phyloP scores from a whole-genome alignment of 495 filamentous ascomycete genomes.

The Talaromyces thailandensis region DNA sequence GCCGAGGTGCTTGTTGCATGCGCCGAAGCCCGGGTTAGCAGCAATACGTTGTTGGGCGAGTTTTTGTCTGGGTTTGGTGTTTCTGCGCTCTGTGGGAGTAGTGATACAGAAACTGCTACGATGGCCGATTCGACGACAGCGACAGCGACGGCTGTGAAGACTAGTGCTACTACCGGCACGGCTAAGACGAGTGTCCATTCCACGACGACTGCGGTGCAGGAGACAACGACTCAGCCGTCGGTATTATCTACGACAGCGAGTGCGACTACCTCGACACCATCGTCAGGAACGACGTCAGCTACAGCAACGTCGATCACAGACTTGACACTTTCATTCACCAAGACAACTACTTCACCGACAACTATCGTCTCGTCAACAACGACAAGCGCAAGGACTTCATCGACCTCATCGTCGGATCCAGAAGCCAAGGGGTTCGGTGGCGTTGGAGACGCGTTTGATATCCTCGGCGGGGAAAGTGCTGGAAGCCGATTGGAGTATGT shows the following conservation, averaged over 20 bases:
- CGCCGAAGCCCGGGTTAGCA: not conserved
- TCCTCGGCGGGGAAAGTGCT: slow-evolving; percentile 3
- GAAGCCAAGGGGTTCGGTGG: slow-evolving; percentile 6
- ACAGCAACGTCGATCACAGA: not conserved
- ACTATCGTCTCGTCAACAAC: not conserved
- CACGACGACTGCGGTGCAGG: not conserved
- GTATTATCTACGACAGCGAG: not conserved
- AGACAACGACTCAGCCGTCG: not conserved
- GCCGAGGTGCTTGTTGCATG: slow-evolving; percentile 1
- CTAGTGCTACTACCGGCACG: not conserved
- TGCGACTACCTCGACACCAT: not conserved
- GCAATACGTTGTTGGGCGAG: not conserved
- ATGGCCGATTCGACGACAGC: slow-evolving; percentile 2
- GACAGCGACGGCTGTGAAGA: not conserved
- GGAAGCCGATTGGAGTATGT: not conserved
- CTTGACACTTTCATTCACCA: not conserved
- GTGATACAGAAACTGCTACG: not conserved
- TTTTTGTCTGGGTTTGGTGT: slow-evolving; percentile 5
- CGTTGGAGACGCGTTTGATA: slow-evolving; percentile 5
- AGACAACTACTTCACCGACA: not conserved
- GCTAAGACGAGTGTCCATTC: not conserved
- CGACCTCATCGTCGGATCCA: not conserved
- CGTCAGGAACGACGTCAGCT: not conserved
- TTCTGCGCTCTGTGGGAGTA: not conserved
- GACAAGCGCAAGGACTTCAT: not conserved